These are phyloP conservation scores for Dipodascus albidus DNA, from an alignment of 805 yeast species.

Conservation along the genomic window DNA sequence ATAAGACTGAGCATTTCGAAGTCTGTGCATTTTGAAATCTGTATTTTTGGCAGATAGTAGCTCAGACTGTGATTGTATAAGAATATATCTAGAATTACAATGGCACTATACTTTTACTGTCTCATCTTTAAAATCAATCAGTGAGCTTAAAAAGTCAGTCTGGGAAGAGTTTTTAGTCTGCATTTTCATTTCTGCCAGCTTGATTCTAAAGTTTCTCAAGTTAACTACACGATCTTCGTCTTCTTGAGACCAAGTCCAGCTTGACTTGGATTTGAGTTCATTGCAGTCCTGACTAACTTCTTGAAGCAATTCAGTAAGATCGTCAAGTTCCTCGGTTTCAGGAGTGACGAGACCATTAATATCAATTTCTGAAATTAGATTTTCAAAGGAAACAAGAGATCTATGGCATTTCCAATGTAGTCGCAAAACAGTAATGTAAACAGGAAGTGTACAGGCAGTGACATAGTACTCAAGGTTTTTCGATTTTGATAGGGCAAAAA, in stretches of 20 bases:
- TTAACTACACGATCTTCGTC: conserved; percentile 14
- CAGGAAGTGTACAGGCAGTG: conserved; percentile 29
- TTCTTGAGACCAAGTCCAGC: conserved; percentile 22
- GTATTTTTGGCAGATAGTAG: too few relatives aligned
- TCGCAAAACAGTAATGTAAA: conserved; percentile 28
- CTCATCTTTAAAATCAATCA: neutral
- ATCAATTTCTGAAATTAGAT: conserved; percentile 29
- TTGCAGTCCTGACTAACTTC: conserved; percentile 17
- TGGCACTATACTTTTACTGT: neutral
- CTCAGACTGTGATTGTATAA: too few relatives aligned
- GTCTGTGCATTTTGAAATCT: too few relatives aligned
- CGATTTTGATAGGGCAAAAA: conserved; percentile 27
- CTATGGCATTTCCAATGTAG: conserved; percentile 30
- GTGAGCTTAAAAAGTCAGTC: neutral
- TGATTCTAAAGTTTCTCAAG: neutral
- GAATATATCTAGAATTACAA: too few relatives aligned
- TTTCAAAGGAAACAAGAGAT: conserved; percentile 27
- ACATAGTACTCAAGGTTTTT: conserved; percentile 27
- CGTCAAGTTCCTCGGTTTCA: conserved; percentile 23
- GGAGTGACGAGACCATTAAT: conserved; percentile 30
- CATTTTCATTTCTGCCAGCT: neutral
- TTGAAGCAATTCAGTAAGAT: conserved; percentile 12
- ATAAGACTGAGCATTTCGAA: conserved; percentile 2
- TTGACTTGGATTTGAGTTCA: conserved; percentile 16
- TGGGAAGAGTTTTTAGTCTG: neutral